phyloP scores from a whole-genome alignment of 495 filamentous ascomycete species.

The Letharia columbiana region DNA sequence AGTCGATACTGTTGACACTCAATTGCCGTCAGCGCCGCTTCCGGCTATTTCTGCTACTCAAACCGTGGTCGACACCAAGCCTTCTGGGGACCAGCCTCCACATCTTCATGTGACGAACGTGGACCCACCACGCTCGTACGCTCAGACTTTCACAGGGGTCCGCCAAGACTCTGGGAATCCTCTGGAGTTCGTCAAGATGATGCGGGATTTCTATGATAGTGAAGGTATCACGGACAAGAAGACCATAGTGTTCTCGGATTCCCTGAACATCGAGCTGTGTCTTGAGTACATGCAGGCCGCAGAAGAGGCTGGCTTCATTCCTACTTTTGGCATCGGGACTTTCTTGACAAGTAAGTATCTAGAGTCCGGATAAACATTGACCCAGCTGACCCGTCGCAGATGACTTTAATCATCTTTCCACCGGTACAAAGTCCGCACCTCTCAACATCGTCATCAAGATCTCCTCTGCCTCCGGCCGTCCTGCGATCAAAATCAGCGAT shows the following conservation, averaged over 20 bases:
- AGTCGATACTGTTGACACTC: conserved; percentile 28
- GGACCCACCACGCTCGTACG: conserved; percentile 51
- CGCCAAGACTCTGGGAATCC: conserved; percentile 96
- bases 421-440: conserved; percentile 75
- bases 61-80: conserved; percentile 28
- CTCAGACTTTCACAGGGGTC: conserved; percentile 76
- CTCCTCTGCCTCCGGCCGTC: conserved; percentile 68
- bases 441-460: conserved; percentile 98
- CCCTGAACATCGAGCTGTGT: conserved; percentile 82
- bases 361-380: conserved; percentile 1
- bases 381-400: conserved; percentile 36
- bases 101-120: background rate
- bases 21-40: conserved; percentile 28
- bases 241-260: conserved; percentile 95
- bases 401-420: conserved; percentile 63
- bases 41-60: conserved; percentile 27
- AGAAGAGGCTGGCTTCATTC: conserved; percentile 69
- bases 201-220: conserved; percentile 77
- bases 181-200: conserved; percentile 66
- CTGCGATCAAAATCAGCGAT: conserved; percentile 92
- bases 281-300: conserved; percentile 77
- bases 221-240: conserved; percentile 73
- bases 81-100: conserved; percentile 17
- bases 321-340: conserved; percentile 87
- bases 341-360: conserved; percentile 70